A percentile compares a stretch with the other conserved stretches of the same genome.
Evolutionary conservation across 305 asterid genomes (phyloP).

Genomic region (Fraxinus albicans): DNA sequence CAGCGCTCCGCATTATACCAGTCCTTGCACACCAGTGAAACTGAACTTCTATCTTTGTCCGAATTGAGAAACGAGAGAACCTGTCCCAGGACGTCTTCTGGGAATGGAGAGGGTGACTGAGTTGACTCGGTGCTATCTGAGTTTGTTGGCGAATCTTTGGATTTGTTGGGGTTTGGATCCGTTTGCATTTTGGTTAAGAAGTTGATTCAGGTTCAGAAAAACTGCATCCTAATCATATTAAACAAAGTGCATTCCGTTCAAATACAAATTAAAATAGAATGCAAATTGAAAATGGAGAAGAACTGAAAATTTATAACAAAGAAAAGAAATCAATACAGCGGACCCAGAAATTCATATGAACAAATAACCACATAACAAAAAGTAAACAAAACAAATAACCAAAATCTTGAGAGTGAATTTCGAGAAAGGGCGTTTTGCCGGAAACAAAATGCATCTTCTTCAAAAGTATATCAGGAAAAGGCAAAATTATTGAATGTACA

Average conservation of each 20-base stretch:
- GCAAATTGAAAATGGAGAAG: not conserved
- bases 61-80: slow-evolving; percentile 65
- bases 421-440: not conserved
- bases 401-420: not conserved
- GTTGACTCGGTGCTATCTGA: slow-evolving; percentile 35
- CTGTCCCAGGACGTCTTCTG: slow-evolving; percentile 77
- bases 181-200: slow-evolving; percentile 27
- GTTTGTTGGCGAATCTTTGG: slow-evolving; percentile 38
- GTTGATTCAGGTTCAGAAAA: not conserved
- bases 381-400: not conserved
- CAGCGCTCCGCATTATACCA: slow-evolving; percentile 93
- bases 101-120: slow-evolving; percentile 48
- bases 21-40: slow-evolving; percentile 76
- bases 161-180: slow-evolving; percentile 43
- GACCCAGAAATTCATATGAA: not conserved
- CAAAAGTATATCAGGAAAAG: not conserved
- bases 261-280: not conserved
- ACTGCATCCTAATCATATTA: not conserved
- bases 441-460: not conserved
- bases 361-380: not conserved
- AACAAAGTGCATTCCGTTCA: not conserved
- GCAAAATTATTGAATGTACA: not conserved
- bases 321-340: not conserved
- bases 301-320: not conserved
- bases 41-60: slow-evolving; percentile 67